Conservation (phyloP, 2,329 filamentous ascomycete genomes). For the Blastomyces emzantsi region DNA sequence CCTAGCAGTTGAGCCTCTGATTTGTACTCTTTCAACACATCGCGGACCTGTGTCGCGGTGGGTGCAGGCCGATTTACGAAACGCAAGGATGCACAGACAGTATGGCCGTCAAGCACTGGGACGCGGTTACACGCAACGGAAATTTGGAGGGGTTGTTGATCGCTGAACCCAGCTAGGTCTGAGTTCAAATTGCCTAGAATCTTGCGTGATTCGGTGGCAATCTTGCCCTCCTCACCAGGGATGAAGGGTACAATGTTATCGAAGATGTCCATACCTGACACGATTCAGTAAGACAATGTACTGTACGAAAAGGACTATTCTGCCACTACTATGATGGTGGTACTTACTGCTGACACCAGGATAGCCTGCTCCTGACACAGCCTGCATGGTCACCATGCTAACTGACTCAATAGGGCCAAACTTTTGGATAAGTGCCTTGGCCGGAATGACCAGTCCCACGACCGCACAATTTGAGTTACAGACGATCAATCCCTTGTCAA, state of each 20-base stretch:
- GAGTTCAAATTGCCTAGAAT: constrained; percentile 71
- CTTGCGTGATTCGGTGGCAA: constrained; percentile 90
- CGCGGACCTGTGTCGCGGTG: constrained; percentile 63
- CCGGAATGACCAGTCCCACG: constrained; percentile 90
- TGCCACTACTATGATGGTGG: background rate
- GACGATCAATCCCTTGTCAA: constrained; percentile 82
- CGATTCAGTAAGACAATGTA: constrained; percentile 31
- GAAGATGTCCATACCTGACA: constrained; percentile 88
- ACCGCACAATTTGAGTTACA: constrained; percentile 99
- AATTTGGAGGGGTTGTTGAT: constrained; percentile 65
- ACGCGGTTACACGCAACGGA: constrained; percentile 89
- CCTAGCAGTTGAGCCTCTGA: constrained; percentile 74
- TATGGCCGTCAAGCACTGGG: constrained; percentile 90
- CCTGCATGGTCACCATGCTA: constrained; percentile 89
- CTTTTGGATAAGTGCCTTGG: constrained; percentile 75
- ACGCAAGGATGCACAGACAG: constrained; percentile 79
- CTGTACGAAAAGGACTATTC: constrained; percentile 17
- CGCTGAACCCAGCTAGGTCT: constrained; percentile 63
- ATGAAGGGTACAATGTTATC: constrained; percentile 97
- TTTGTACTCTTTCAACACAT: constrained; percentile 70
- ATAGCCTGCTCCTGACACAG: constrained; percentile 76
- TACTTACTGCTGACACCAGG: constrained; percentile 42
- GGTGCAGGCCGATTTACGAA: constrained; percentile 71
- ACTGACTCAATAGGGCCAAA: constrained; percentile 72
- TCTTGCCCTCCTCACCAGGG: constrained; percentile 87